These are phyloP conservation scores for Cucurbita pepo DNA, from an alignment of 306 rosid species.

Conservation along the genomic window DNA sequence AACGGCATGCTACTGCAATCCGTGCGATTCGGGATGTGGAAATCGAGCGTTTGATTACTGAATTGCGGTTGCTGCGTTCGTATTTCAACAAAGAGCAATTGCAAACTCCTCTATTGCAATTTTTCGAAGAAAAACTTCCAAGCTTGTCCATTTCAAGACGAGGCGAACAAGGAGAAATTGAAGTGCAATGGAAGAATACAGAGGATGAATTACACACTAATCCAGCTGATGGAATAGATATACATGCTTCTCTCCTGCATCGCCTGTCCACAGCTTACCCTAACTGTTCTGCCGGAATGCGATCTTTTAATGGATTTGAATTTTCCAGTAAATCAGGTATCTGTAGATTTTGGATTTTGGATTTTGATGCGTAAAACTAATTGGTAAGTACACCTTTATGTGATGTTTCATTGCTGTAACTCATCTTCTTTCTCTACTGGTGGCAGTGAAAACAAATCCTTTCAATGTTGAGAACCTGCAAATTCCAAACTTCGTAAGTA, in stretches of 20 bases:
- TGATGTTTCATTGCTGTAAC: background rate
- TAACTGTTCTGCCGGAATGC: conserved; percentile 29
- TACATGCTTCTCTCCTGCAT: conserved; percentile 37
- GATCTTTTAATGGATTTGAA: conserved; percentile 39
- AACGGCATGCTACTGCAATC: conserved; percentile 44
- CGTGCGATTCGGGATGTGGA: conserved; percentile 74
- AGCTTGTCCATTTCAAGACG: conserved; percentile 27
- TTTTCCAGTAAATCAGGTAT: conserved; percentile 48
- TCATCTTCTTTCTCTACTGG: conserved; percentile 17
- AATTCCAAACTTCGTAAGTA: conserved; percentile 47
- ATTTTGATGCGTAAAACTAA: background rate
- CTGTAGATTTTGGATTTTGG: background rate
- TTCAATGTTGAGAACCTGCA: conserved; percentile 34
- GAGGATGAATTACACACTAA: conserved; percentile 15
- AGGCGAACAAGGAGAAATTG: conserved; percentile 23
- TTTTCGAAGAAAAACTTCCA: conserved; percentile 36
- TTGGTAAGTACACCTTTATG: background rate
- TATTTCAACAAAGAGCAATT: conserved; percentile 42
- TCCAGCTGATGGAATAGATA: conserved; percentile 17
- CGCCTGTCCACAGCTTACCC: conserved; percentile 49
- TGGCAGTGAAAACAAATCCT: conserved; percentile 51
- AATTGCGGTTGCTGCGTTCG: conserved; percentile 50
- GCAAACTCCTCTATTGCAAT: conserved; percentile 28
- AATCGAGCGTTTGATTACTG: conserved; percentile 44
- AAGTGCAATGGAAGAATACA: conserved; percentile 29